Base-by-base conservation (phyloP, 495 filamentous ascomycete genomes). In the Recurvomyces mirabilis region DNA sequence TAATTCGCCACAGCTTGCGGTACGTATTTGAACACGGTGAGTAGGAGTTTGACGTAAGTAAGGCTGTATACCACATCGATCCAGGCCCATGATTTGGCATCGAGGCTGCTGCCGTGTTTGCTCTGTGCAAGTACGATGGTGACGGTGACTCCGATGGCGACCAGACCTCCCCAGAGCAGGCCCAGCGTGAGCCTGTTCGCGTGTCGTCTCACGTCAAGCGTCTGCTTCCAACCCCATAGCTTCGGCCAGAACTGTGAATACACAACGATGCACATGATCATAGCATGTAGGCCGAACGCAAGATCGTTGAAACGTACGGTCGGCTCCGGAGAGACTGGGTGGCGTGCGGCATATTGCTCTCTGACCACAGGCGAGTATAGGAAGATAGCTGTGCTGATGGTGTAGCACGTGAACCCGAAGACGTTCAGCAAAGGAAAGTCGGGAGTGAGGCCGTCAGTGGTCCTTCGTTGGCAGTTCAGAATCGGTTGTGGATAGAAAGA, bases 401-500 rank as follows among this genome's bases (percentile, higher is more conserved):
- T 67, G 63, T 95, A 95, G 54, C 77, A 77, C 13, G 73, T 49
- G 64, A 95, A 96, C 25, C 91, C 87, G 3, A 93, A 62, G 2
- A 75, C 69, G 57, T 98, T 98, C 59, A 89, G 69, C 5, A 78
- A 71, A 5, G 84, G 84, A 56, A 87, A 94, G 60, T 95, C 87
- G 38, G 91, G 78, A 0, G 87, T 80, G 6, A 87, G 77, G 9
- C 91, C 91, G 4, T 74, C 71, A 3, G 88, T 94, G 3, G 87
- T 81, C 19, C 71, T 69, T 15, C 87, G 76, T 22, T 64, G 70
- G 59, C 69, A 78, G 68, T 93, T 98, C 44, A 77, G 71, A 29
- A 88, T 60, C 0, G 81, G 73, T 55, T 96, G 91, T 1, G 93
- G 89, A 59, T 95, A 98, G 65, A 94, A 96, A 11, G 86, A 93